Base-by-base conservation (phyloP, 305 asterid genomes). In the Caryopteris hybrid region DNA sequence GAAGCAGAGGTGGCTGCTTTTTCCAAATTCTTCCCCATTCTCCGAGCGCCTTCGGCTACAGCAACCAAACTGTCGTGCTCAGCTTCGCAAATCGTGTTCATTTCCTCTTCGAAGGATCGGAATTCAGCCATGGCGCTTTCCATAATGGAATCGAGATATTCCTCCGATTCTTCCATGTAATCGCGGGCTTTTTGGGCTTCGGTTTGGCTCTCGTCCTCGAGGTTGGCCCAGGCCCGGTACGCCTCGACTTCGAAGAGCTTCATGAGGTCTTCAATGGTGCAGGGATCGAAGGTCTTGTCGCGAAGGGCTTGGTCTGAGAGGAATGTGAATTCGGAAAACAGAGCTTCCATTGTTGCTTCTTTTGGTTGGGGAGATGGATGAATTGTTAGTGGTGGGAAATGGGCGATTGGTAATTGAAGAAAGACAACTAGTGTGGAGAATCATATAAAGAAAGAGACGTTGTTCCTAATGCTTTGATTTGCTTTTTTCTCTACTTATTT, bases 91-190 rank as follows among this genome's bases (percentile, higher is more conserved):
- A 77, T 59, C 13, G 76, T 33, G 46, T 84, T 73, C 96, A 89
- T 87, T 27, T 89, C 96, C 84, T 84, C 95, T 70, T 89, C 95
- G 70, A 92, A 89, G 4, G 62, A 77, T 6, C 78, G 77, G 60
- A 83, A 89, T 39, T 92, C 98, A 4, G 83, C 96, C 98, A 89
- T 89, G 73, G 98, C 96, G 50, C 81, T 79, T 31, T 92, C 98
- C 96, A 92, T 92, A 0, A 66, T 90, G 4, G 92, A 83, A 21
- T 89, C 87, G 2, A 89, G 74, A 34, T 86, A 75, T 2, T 80
- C 84, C 70, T 92, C 96, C 3, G 92, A 36, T 38, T 87, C 88
- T 16, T 60, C 8, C 76, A 87, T 3, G 51, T 43, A 3, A 6
- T 64, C 66, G 71, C 81, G 81, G 4, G 96, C 78, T 6, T 72